Evolutionary conservation across 805 yeast genomes (phyloP).

Genomic region (Candida caryicola): DNA sequence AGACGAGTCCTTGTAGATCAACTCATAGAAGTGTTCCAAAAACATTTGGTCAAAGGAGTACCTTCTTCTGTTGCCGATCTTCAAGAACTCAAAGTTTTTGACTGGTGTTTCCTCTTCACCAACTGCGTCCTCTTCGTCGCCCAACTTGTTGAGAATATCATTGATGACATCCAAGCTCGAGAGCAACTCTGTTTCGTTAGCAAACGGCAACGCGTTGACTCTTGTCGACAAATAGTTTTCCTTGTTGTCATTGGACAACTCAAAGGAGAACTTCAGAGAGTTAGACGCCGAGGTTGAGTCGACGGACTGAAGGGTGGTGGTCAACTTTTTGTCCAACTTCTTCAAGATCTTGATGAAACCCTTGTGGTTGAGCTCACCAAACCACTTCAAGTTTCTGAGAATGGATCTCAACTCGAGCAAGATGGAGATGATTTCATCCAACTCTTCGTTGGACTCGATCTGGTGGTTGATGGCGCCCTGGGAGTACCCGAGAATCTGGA

Average conservation of each 20-base stretch:
- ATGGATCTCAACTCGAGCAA: conserved; percentile 72
- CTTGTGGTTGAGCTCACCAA: conserved; percentile 85
- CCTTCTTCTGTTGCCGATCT: conserved; percentile 21
- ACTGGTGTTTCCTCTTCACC: background rate
- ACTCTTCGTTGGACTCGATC: conserved; percentile 38
- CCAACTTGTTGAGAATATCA: conserved; percentile 49
- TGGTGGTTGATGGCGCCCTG: conserved; percentile 22
- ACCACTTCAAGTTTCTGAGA: conserved; percentile 87
- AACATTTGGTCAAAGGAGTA: conserved; percentile 25
- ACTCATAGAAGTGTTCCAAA: conserved; percentile 19
- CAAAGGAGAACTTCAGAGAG: conserved; percentile 9
- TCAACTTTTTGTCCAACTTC: conserved; percentile 78
- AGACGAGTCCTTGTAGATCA: conserved; percentile 41
- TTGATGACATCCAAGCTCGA: conserved; percentile 53
- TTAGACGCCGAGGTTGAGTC: conserved; percentile 5
- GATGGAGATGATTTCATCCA: conserved; percentile 46
- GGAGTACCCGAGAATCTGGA: conserved; percentile 32
- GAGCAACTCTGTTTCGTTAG: conserved; percentile 63
- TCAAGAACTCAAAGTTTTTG: conserved; percentile 16
- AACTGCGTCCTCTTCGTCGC: conserved; percentile 20
- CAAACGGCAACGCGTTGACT: conserved; percentile 72
- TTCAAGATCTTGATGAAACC: conserved; percentile 87
- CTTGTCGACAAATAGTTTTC: conserved; percentile 54
- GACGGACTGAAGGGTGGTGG: conserved; percentile 21
- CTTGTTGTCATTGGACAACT: conserved; percentile 33